Base-by-base conservation (phyloP, 495 filamentous ascomycete genomes). In the Talaromyces wortmannii region DNA sequence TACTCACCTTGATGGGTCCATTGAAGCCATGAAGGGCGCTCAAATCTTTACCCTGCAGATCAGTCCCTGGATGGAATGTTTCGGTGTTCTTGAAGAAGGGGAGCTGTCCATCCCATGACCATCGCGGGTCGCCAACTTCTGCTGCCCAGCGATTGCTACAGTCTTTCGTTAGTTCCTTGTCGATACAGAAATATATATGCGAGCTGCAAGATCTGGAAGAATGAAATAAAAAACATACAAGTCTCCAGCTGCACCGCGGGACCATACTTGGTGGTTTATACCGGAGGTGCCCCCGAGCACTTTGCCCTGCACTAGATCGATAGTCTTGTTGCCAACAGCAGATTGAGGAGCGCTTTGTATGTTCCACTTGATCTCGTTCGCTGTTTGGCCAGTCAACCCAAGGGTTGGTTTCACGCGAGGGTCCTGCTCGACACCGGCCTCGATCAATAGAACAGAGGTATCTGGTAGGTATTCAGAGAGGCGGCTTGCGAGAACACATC, bases 201-300 rank as follows among this genome's bases (percentile, higher is more conserved):
- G 23, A 23, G 10, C 45, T 48, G 8, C 16, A 17, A 48, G 23
- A 2, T 1, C 4, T 18, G 8, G 6, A 48, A 48, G 15, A 30
- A 15, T 11, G 15, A 48, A 16, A 30, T 48, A 16, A 16, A 15
- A 16, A 48, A 11, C 45, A 8, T 48, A 48, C 45, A 75, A 79
- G 50, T 81, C 78, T 17, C 71, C 60, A 18, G 61, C 65, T 48
- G 67, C 72, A 0, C 70, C 78, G 5, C 77, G 65, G 61, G 74
- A 75, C 72, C 73, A 79, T 7, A 66, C 72, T 74, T 79, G 77
- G 58, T 71, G 75, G 55, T 79, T 79, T 32, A 79, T 55, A 0
- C 69, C 72, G 57, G 69, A 75, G 10, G 64, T 72, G 6, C 77
- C 74, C 1, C 77, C 73, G 8, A 79, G 54, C 11, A 72, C 66